A percentile compares a stretch with the other conserved stretches of the same genome.
phyloP scores from a whole-genome alignment of 805 yeast species.

The Metschnikowia chrysomelidarum region DNA sequence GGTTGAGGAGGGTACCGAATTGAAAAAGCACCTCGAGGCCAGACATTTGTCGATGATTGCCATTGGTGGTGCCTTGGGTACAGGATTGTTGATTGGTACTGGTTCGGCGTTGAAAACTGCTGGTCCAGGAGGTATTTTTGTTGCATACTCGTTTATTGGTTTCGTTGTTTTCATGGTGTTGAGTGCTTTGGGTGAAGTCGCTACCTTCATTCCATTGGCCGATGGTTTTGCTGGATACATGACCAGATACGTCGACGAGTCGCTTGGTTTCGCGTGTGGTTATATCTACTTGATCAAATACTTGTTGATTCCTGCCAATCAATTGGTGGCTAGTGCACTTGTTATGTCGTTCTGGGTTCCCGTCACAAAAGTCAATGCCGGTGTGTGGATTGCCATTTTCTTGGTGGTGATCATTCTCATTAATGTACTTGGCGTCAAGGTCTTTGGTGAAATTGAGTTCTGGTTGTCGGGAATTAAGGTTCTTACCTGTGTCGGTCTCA shows the following conservation, averaged over 20 bases:
- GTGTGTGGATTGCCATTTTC: constrained; percentile 42
- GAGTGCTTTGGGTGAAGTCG: constrained; percentile 64
- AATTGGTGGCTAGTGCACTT: constrained; percentile 62
- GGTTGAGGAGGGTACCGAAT: constrained; percentile 40
- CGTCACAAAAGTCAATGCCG: constrained; percentile 48
- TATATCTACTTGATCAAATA: constrained; percentile 58
- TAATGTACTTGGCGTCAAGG: constrained; percentile 50
- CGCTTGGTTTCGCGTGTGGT: constrained; percentile 69
- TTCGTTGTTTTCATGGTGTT: constrained; percentile 53
- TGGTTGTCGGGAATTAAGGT: constrained; percentile 67
- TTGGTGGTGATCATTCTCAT: constrained; percentile 40
- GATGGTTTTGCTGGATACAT: constrained; percentile 69
- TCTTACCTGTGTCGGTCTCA: constrained; percentile 62
- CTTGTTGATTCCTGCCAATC: constrained; percentile 59
- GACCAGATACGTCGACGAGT: constrained; percentile 60
- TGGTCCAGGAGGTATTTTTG: constrained; percentile 65
- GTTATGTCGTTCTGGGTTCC: constrained; percentile 54
- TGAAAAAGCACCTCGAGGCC: constrained; percentile 38
- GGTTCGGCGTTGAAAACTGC: constrained; percentile 67
- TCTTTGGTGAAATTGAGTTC: constrained; percentile 47
- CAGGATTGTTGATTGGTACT: constrained; percentile 77
- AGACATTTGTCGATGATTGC: constrained; percentile 73
- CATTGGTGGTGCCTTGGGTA: constrained; percentile 81
- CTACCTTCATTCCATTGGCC: constrained; percentile 62
- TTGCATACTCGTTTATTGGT: constrained; percentile 72